Base-by-base conservation (phyloP, 2,329 filamentous ascomycete genomes). In the Alternaria incomplexa region DNA sequence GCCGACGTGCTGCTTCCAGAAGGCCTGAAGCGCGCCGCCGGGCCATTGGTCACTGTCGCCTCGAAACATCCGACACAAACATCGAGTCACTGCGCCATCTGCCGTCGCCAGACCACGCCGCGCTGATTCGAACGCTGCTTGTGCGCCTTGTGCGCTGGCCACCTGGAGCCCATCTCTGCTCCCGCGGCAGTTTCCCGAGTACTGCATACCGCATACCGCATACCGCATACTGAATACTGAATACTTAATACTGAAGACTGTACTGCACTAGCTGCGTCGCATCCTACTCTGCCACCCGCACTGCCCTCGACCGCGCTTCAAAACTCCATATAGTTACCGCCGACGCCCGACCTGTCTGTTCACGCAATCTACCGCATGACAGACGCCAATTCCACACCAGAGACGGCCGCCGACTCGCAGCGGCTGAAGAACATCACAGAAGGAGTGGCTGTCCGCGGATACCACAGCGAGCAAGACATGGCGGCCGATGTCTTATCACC, bases 401-500 rank as follows among this genome's bases (percentile, higher is more conserved):
- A 71, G 23, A 57, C 60, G 66, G 64, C 71, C 53, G 61, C 68
- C 68, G 71, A 75, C 62, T 52, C 67, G 62, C 73, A 68, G 62
- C 73, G 72, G 65, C 71, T 75, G 68, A 72, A 72, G 62, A 61
- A 72, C 61, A 76, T 73, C 55, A 64, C 71, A 53, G 72, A 78
- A 66, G 73, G 73, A 46, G 71, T 72, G 57, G 69, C 67, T 50
- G 69, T 70, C 57, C 69, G 67, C 62, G 68, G 65, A 61, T 70
- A 67, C 40, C 64, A 72, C 50, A 62, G 55, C 58, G 58, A 69
- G 28, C 61, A 71, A 55, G 68, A 65, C 63, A 81, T 81, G 79
- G 79, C 78, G 26, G 78, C 78, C 66, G 75, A 79, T 60, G 75
- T 80, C 25, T 66, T 79, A 61, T 79, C 78, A 8, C 77, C 75